These are phyloP conservation scores for Penicillium paxilli DNA, from an alignment of 495 filamentous ascomycete genomes.

Conservation along the genomic window DNA sequence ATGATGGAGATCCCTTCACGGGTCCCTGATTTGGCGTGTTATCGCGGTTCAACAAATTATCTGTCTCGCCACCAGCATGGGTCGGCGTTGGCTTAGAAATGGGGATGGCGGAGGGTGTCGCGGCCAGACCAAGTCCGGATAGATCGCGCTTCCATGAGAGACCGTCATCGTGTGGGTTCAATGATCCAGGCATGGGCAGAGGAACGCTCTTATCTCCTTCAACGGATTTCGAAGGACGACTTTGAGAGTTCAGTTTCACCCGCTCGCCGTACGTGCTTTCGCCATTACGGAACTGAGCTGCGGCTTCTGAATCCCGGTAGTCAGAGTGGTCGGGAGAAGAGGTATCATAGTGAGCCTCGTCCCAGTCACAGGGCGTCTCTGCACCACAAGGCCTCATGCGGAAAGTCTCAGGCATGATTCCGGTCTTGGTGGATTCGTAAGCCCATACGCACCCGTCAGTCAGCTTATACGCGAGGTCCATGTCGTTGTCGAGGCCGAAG, in stretches of 20 bases:
- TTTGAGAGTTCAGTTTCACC: slow-evolving; percentile 18
- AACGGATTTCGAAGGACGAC: slow-evolving; percentile 1
- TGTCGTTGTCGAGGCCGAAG: slow-evolving; percentile 75
- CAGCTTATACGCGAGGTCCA: slow-evolving; percentile 78
- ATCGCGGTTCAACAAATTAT: slow-evolving; percentile 14
- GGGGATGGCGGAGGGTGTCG: not conserved
- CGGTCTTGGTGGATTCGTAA: slow-evolving; percentile 75
- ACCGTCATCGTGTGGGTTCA: slow-evolving; percentile 25
- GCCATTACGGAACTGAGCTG: slow-evolving; percentile 28
- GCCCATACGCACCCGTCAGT: slow-evolving; percentile 95
- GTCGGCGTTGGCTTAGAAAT: not conserved
- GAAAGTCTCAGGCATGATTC: slow-evolving; percentile 88
- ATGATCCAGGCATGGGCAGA: slow-evolving; percentile 27
- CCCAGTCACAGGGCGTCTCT: slow-evolving; percentile 68
- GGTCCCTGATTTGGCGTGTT: not conserved
- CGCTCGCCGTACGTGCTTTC: slow-evolving; percentile 28
- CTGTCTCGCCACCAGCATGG: not conserved
- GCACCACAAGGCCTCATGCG: slow-evolving; percentile 66
- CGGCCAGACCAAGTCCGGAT: slow-evolving; percentile 3
- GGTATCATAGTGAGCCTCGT: slow-evolving; percentile 62
- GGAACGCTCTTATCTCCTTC: slow-evolving; percentile 11
- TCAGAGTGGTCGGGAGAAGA: not conserved
- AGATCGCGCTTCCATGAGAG: slow-evolving; percentile 18
- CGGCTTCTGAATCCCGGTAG: slow-evolving; percentile 51
- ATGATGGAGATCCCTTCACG: not conserved